phyloP scores from a whole-genome alignment of 2,329 filamentous ascomycete species.

The Dactylella cylindrospora region DNA sequence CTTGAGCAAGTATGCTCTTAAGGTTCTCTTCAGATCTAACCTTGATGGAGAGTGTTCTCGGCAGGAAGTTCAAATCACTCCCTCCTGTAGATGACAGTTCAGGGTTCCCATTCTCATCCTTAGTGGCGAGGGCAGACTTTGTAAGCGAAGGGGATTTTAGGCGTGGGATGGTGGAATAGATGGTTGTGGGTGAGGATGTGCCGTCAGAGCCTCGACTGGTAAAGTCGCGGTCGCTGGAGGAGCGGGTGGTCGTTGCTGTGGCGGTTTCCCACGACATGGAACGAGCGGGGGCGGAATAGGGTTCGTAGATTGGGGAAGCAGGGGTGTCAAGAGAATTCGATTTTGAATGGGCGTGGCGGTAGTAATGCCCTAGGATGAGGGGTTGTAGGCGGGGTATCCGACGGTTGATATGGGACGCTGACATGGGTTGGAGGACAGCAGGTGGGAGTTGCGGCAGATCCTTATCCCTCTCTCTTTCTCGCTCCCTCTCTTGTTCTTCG shows the following conservation, averaged over 20 bases:
- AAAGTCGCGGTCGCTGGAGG: constrained; percentile 38
- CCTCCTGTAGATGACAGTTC: no score
- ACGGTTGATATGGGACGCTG: constrained; percentile 12
- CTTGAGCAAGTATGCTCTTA: neutral
- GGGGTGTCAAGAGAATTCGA: constrained; percentile 4
- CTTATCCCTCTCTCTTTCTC: constrained; percentile 8
- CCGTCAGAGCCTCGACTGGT: constrained; percentile 34
- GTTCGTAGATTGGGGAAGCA: constrained; percentile 16
- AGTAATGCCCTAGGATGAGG: constrained; percentile 15
- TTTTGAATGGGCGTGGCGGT: neutral
- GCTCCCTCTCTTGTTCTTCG: constrained; percentile 23
- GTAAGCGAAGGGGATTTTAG: constrained; percentile 29
- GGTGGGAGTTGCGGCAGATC: constrained; percentile 14
- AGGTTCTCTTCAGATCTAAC: constrained; percentile 6
- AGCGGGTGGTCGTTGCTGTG: constrained; percentile 23
- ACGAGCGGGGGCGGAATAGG: constrained; percentile 27
- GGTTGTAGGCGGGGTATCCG: constrained; percentile 31
- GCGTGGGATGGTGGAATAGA: constrained; percentile 33
- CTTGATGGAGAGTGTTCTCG: constrained; percentile 12
- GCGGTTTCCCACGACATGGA: constrained; percentile 36
- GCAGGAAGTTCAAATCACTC: constrained; percentile 20
- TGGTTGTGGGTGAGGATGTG: constrained; percentile 37
- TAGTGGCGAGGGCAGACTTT: constrained; percentile 24
- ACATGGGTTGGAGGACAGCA: neutral
- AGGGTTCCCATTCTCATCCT: constrained; percentile 28